phyloP scores from a whole-genome alignment of 1,284 basidiomycete species.

The Apiotrichum veenhuisii region DNA sequence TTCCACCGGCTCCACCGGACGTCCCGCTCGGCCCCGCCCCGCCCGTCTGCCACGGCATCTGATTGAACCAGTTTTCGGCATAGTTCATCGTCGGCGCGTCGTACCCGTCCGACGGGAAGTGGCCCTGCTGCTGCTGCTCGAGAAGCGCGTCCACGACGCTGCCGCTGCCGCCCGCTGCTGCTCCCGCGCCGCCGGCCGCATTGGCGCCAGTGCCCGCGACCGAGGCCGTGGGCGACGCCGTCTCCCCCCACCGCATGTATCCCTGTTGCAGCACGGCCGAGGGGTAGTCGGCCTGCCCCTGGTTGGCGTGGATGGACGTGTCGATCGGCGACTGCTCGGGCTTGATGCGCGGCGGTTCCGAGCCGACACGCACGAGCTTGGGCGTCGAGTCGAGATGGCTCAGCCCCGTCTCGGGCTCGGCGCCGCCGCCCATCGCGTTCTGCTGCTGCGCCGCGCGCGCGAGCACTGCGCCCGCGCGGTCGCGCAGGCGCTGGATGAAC shows the following conservation, averaged over 20 bases:
- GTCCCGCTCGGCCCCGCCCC: background rate
- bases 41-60: background rate
- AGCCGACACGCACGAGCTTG: slow-evolving; percentile 28
- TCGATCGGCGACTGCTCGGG: background rate
- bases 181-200: background rate
- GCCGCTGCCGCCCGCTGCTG: background rate
- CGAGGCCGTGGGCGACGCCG: background rate
- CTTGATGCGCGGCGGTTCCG: slow-evolving; percentile 1
- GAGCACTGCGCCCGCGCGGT: background rate
- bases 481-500: slow-evolving; percentile 6
- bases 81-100: slow-evolving; percentile 6
- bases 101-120: background rate
- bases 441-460: background rate
- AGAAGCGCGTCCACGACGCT: background rate
- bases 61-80: background rate
- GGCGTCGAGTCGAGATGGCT: slow-evolving; percentile 32
- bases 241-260: background rate
- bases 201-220: background rate
- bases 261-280: background rate
- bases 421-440: background rate
- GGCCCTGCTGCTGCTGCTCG: background rate
- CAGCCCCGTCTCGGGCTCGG: slow-evolving; percentile 35
- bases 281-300: background rate
- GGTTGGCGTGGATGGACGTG: background rate
- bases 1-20: background rate